Base-by-base conservation (phyloP, 768 basidiomycete genomes). In the Leccinum sublutescens region DNA sequence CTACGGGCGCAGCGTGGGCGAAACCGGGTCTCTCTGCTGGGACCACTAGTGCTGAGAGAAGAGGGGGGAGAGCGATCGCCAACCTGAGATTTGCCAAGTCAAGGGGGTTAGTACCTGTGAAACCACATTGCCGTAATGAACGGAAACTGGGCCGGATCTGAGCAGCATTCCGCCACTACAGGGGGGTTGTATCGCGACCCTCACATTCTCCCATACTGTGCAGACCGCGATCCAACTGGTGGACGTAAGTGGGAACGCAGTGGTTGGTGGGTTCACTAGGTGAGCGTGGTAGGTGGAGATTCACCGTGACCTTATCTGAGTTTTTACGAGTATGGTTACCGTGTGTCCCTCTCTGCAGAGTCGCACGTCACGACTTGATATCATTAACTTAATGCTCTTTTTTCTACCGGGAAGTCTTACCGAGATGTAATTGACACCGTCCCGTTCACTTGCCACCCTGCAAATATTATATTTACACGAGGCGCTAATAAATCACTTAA, bases 401-500 rank as follows among this genome's bases (percentile, higher is more conserved):
- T 67, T 64, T 63, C 61, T 56, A 62, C 59, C 62, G 64, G 67
- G 60, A 68, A 67, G 57, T 29, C 40, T 65, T 70, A 70, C 73
- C 73, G 68, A 72, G 57, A 56, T 68, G 68, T 57, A 63, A 72
- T 73, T 68, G 68, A 63, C 56, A 43, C 73, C 71, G 68, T 71
- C 43, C 52, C 61, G 65, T 61, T 62, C 55, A 54, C 51, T 58
- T 45, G 50, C 58, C 67, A 75, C 70, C 71, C 68, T 75, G 67
- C 57, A 50, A 57, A 49, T 52, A 58, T 65, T 68, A 64, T 67
- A 63, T 69, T 31, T 56, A 54, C 74, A 75, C 68, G 71, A 75
- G 74, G 74, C 73, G 58, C 62, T 55, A 45, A 62, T 64, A 67
- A 68, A 64, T 57, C 63, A 68, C 65, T 74, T 76, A 76, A 75